A percentile compares a stretch with the other conserved stretches of the same genome.
These are phyloP conservation scores for Kalanchoe fedtschenkoi DNA, from an alignment of 164 flowering plant genomes.

Conservation along the genomic window DNA sequence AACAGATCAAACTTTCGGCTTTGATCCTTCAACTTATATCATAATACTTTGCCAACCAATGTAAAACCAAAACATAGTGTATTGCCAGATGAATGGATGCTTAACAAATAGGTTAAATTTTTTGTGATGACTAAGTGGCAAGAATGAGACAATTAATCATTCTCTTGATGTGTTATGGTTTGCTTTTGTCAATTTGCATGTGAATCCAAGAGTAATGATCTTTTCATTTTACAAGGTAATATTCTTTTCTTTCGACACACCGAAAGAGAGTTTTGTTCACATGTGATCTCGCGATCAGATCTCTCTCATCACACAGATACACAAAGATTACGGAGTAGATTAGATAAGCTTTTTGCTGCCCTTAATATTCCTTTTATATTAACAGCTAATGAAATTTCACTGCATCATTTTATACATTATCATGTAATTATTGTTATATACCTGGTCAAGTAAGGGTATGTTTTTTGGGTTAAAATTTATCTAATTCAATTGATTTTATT, in stretches of 20 bases:
- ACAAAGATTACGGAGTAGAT: too few relatives aligned
- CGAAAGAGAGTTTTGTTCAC: constrained; percentile 27
- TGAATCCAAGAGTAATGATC: neutral
- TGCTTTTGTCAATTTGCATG: neutral
- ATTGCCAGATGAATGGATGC: too few relatives aligned
- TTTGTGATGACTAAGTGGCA: constrained; percentile 12
- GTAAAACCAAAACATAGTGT: too few relatives aligned
- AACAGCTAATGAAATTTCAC: neutral
- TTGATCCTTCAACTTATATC: neutral
- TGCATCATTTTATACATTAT: too few relatives aligned
- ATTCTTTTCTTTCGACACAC: neutral
- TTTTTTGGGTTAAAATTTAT: too few relatives aligned
- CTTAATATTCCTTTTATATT: neutral
- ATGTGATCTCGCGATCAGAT: neutral
- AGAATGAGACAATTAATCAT: constrained; percentile 19
- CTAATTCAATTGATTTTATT: too few relatives aligned
- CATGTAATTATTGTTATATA: too few relatives aligned
- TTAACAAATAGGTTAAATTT: too few relatives aligned
- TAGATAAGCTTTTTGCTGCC: neutral
- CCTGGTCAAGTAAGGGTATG: too few relatives aligned
- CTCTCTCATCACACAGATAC: neutral
- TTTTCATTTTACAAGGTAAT: constrained; percentile 11
- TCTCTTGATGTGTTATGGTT: constrained; percentile 27
- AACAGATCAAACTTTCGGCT: constrained; percentile 11
- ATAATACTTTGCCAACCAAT: neutral